Evolutionary conservation across 1,284 basidiomycete genomes (phyloP).

Genomic region (Garcileccinum viscosum): DNA sequence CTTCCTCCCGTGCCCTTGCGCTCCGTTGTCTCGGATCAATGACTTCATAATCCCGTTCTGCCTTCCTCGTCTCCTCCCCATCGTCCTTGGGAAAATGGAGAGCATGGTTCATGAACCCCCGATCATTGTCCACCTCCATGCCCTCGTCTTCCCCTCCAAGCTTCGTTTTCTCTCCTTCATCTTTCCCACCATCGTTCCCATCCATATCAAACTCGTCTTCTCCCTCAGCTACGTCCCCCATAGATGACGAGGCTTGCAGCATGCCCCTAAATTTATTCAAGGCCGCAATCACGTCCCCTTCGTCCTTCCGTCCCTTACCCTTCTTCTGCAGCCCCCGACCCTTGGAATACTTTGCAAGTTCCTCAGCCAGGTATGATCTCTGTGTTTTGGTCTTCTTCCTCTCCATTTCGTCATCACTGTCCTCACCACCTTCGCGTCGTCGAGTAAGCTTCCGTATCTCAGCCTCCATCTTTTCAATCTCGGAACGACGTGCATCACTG

Average conservation of each 20-base stretch:
- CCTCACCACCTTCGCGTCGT: slow-evolving; percentile 55
- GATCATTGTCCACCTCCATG: slow-evolving; percentile 84
- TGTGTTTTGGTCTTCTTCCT: slow-evolving; percentile 68
- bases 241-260: slow-evolving; percentile 53
- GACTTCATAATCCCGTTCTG: slow-evolving; percentile 90
- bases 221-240: slow-evolving; percentile 41
- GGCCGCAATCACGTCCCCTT: slow-evolving; percentile 77
- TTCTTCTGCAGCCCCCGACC: slow-evolving; percentile 67
- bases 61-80: slow-evolving; percentile 76
- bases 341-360: slow-evolving; percentile 80
- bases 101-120: slow-evolving; percentile 78
- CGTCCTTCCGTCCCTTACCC: slow-evolving; percentile 60
- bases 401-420: slow-evolving; percentile 63
- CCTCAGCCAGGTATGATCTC: slow-evolving; percentile 78
- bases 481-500: slow-evolving; percentile 72
- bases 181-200: slow-evolving; percentile 24
- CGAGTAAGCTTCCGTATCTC: slow-evolving; percentile 80
- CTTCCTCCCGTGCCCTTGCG: slow-evolving; percentile 76
- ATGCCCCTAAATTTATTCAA: slow-evolving; percentile 76
- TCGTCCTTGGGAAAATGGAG: slow-evolving; percentile 83
- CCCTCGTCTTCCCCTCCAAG: slow-evolving; percentile 55
- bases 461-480: slow-evolving; percentile 88
- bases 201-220: slow-evolving; percentile 38
- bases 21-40: slow-evolving; percentile 78
- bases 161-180: slow-evolving; percentile 20